Conservation (phyloP, 805 yeast genomes). For the Candida yuanshanica region DNA sequence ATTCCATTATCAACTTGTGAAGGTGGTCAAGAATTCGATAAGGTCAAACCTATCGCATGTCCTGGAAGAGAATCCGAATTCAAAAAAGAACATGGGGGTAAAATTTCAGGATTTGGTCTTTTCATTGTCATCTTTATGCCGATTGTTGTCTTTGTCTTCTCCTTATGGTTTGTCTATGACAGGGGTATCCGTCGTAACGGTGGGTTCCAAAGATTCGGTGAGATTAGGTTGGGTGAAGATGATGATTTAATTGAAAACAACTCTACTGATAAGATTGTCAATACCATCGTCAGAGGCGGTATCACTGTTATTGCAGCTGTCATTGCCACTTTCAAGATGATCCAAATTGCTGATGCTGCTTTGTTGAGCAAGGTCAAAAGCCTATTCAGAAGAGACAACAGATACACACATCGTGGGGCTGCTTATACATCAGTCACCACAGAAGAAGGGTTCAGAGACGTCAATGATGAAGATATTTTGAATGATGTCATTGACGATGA, state of each 20-base stretch:
- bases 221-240: constrained; percentile 77
- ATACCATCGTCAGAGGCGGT: constrained; percentile 31
- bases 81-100: constrained; percentile 42
- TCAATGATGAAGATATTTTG: constrained; percentile 14
- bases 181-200: constrained; percentile 79
- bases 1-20: constrained; percentile 82
- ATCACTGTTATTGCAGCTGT: constrained; percentile 29
- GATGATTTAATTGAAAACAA: constrained; percentile 58
- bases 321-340: constrained; percentile 26
- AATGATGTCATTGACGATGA: constrained; percentile 21
- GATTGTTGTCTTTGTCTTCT: constrained; percentile 29
- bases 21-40: constrained; percentile 73
- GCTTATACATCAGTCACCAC: constrained; percentile 14
- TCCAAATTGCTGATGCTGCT: constrained; percentile 19
- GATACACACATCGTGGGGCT: constrained; percentile 20
- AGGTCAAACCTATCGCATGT: constrained; percentile 64
- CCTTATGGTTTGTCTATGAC: constrained; percentile 56
- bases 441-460: constrained; percentile 19
- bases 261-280: constrained; percentile 55
- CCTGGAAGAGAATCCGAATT: constrained; percentile 80
- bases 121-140: constrained; percentile 55
- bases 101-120: constrained; percentile 45
- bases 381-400: constrained; percentile 15
- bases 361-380: constrained; percentile 13
- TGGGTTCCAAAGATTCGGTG: constrained; percentile 61